Base-by-base conservation (phyloP, 1,284 basidiomycete species). In the Porodaedalea pini region DNA sequence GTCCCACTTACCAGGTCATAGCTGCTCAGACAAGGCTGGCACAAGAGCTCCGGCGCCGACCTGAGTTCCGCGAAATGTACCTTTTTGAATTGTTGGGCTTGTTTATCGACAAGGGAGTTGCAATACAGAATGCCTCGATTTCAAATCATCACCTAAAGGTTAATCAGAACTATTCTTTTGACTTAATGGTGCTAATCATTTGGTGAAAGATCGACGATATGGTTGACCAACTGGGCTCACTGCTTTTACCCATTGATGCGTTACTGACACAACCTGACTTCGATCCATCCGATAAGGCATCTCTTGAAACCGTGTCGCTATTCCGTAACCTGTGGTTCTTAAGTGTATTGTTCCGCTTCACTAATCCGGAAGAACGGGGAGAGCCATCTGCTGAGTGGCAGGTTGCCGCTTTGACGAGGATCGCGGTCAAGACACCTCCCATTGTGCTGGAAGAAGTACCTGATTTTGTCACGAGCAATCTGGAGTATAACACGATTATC, bases 251-350 rank as follows among this genome's bases (percentile, higher is more conserved):
- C 1, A 92, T 99, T 58, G 93, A 96, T 64, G 88, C 92, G 0
- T 78, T 98, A 8, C 78, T 99, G n/a, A 75, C 81, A 36, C 92
- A 95, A 67, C 65, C 74, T 19, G 83, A 89, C 62, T 89, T 92
- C 68, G 79, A 83, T 55, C 86, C 90, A 1, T 80, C 87, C 39
- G 61, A 75, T 11, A 70, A 80, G 36, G 70, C 87, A 17, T 78
- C 85, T 2, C 68, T 81, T 1, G 86, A 86, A 45, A 70, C 92
- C n/a, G 86, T 91, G 3, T 78, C 85, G 3, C 77, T 93, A 17
- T 99, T 98, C 80, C 83, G 95, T 48, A 94, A 94, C 69, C 81
- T 95, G 74, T 99, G 96, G 96, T 93, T 97, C 72, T 73, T 98
- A 11, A 93, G 91, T 66, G 83, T 90, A 17, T 78, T 98, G 13